These are phyloP conservation scores for Arbutus unedo DNA, from an alignment of 148 eudicot genomes.

Conservation along the genomic window DNA sequence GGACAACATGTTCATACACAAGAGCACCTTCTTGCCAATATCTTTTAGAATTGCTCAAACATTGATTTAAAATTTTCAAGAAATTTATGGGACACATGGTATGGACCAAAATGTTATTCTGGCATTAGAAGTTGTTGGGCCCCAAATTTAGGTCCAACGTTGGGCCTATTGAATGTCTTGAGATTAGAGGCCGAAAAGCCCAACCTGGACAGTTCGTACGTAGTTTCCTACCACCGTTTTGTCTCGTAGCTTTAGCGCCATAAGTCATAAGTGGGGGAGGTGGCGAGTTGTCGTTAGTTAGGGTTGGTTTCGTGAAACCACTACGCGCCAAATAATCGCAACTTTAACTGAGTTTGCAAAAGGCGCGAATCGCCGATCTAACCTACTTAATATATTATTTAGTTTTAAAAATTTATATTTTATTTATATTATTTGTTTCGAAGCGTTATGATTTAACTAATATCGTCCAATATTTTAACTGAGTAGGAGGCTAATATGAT, in stretches of 20 bases:
- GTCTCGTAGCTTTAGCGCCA: constrained; percentile 8
- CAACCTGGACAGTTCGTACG: neutral
- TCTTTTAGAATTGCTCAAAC: too few species aligned
- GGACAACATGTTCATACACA: too few species aligned
- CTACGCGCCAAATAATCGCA: constrained; percentile 15
- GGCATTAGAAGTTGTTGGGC: too few species aligned
- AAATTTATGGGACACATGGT: too few species aligned
- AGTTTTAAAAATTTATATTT: neutral
- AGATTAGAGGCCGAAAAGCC: neutral
- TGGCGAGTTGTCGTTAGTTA: neutral
- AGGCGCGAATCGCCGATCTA: constrained; percentile 22
- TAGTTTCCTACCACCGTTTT: neutral
- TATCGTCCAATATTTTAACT: too few species aligned
- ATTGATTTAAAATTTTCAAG: too few species aligned
- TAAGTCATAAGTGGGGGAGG: neutral
- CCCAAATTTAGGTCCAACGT: neutral
- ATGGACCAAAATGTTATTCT: too few species aligned
- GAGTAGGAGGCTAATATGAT: too few species aligned
- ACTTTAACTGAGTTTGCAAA: constrained; percentile 7
- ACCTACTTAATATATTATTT: neutral
- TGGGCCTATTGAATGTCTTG: neutral
- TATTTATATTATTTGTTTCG: too few species aligned
- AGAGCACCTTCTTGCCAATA: too few species aligned
- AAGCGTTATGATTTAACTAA: too few species aligned
- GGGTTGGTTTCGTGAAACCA: neutral